Evolutionary conservation across 2,329 filamentous ascomycete species (phyloP).

Genomic region (Podosphaera leucotricha): DNA sequence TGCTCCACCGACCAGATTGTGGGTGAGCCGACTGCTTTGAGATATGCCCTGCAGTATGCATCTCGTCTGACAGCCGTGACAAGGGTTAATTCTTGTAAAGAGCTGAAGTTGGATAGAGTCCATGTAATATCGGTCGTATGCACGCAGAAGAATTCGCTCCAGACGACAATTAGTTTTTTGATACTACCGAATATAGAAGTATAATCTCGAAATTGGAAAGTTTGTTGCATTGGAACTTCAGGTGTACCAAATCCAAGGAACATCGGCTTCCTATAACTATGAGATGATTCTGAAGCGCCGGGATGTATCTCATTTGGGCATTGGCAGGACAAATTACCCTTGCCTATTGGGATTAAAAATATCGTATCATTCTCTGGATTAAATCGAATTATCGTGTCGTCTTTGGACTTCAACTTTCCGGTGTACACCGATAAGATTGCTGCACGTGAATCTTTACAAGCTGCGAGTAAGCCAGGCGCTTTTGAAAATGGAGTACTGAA

Average conservation of each 20-base stretch:
- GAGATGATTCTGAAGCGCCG: not conserved
- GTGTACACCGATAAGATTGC: not conserved
- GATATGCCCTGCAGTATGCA: constrained; percentile 1
- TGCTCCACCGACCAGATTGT: constrained; percentile 1
- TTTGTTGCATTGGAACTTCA: not conserved
- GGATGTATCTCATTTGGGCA: not conserved
- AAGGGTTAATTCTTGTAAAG: not conserved
- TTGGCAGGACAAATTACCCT: not conserved
- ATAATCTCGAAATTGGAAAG: not conserved
- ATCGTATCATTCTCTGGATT: constrained; percentile 1
- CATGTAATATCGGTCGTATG: constrained; percentile 1
- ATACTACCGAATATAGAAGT: not conserved
- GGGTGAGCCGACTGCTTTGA: not conserved
- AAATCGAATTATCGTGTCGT: not conserved
- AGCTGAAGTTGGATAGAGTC: constrained; percentile 1
- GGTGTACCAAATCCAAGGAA: constrained; percentile 1
- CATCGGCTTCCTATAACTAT: not conserved
- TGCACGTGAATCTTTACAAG: constrained; percentile 1
- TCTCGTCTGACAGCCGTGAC: not conserved
- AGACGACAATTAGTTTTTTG: constrained; percentile 1
- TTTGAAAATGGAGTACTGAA: constrained; percentile 1
- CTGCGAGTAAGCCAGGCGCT: not conserved
- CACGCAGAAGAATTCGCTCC: constrained; percentile 1
- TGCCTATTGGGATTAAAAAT: not conserved
- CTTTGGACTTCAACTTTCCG: not conserved